Evolutionary conservation across 2,329 filamentous ascomycete species (phyloP), one percentile per base, ranked within the genome.

Genomic region (Paracoccidioides lutzii): DNA sequence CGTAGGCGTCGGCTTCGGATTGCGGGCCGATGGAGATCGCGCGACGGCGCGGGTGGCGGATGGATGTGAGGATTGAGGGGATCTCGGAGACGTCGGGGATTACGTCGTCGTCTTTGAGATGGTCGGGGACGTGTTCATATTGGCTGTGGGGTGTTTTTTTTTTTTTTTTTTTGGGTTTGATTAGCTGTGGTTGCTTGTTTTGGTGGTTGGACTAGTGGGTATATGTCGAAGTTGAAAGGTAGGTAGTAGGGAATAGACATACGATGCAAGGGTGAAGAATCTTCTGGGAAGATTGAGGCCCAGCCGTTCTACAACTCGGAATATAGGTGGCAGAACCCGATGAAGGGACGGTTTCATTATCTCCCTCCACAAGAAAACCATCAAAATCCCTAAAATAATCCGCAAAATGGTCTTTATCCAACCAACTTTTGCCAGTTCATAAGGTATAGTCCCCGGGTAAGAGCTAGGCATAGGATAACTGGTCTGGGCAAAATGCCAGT

Each of bases 1-100:
- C 93, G 72, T 96, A 95, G 30, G 90, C 93, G 72, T 98, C 93
- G 1, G 93, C 93, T 58, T 90, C 90, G 48, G 90, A 96, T 72
- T 97, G 93, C 1, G 93, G 93, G 0, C 93, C 93, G 54, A 97
- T 81, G 5, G 90, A 95, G 38, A 97, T 82, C 37, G 90, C 86
- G 53, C 93, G 81, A 59, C 89, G 78, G 12, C 79, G 80, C 0
- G 89, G 87, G 62, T 91, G 84, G 30, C 89, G 83, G 48, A 97
- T 87, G 44, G 84, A 89, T 58, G 84, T 85, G 30, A 96, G 78
- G 66, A 96, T 82, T 37, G 82, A 80, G 3, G 91, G 88, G 28
- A 97, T 81, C 59, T 96, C 89, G 30, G 86, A 88, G n/a, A 94
- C 86, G 9, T 84, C 84, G 10, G 93, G 93, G 63, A 98, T 83